Base-by-base conservation (phyloP, 116 monocot species). In the Phalaenopsis hybrid region DNA sequence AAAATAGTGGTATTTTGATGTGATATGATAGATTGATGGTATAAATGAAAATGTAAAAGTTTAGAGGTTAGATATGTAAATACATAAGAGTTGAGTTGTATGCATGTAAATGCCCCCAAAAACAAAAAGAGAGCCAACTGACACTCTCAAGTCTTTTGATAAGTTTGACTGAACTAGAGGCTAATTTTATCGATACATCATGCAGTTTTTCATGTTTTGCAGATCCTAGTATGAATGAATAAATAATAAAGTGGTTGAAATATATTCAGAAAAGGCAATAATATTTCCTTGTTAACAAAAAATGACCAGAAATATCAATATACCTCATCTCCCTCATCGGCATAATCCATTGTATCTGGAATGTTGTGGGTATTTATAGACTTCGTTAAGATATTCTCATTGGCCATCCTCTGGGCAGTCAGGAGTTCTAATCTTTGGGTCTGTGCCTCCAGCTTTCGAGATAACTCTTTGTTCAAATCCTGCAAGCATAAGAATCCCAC, bases 271-370 rank as follows among this genome's bases (percentile, higher is more conserved):
- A 11, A 77, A 77, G 49, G 45, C 1, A 31, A 77, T 13, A 28
- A n/a, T 37, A 8, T 46, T 75, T 44, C 50, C 21, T 7, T 4
- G 13, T 15, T 12, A 77, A 7, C 25, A 50, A 77, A 11, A 51
- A 50, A 25, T 18, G 25, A 77, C 1, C 48, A 8, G 49, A 5
- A 28, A 79, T 43, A 80, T 44, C 51, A 76, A 21, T 80, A 81
- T 81, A 94, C 97, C 97, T 98, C 97, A 89, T 98, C 97, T 58
- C 97, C 97, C 84, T 98, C 97, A 89, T 98, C 97, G 84, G 95
- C 87, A 86, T 91, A 94, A 31, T 84, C 84, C 65, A 87, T 57
- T 74, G 90, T 81, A 81, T 92, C 93, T 65, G 78, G 85, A 37
- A 78, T 83, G 59, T 49, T 89, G 23, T 81, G 83, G 17, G 80